Conservation (phyloP, 2,329 filamentous ascomycete genomes). For the Sporothrix brasiliensis region DNA sequence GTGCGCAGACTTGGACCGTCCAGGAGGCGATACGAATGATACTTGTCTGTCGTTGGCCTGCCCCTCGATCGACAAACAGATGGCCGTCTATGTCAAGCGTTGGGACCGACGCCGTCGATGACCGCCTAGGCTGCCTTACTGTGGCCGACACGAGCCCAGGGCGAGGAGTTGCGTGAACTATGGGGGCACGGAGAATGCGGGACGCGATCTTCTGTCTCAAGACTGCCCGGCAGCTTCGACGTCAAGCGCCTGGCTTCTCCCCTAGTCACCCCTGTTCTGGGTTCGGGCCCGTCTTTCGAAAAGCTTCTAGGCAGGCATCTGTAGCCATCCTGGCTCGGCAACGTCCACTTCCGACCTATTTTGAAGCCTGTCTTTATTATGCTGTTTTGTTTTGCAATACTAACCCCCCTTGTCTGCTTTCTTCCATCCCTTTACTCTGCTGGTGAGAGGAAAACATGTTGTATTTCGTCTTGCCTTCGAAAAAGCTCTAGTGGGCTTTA, state of each 20-base stretch:
- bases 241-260: background rate
- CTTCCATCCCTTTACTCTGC: background rate
- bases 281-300: background rate
- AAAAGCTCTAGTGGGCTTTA: background rate
- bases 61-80: conserved; percentile 1
- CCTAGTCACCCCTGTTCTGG: background rate
- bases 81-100: background rate
- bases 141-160: background rate
- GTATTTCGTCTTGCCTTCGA: background rate
- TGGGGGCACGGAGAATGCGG: background rate
- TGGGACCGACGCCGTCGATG: conserved; percentile 5
- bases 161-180: background rate
- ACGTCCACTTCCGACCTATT: background rate
- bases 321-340: conserved; percentile 9
- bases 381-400: background rate
- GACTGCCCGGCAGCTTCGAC: background rate
- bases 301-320: conserved; percentile 9
- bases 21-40: background rate
- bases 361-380: background rate
- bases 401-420: background rate
- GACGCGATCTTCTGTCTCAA: conserved; percentile 22
- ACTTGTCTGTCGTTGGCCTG: background rate
- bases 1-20: background rate
- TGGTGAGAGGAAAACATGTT: background rate
- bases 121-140: conserved; percentile 5